These are phyloP conservation scores for Dipodascus albidus DNA, from an alignment of 805 yeast genomes.

Conservation along the genomic window DNA sequence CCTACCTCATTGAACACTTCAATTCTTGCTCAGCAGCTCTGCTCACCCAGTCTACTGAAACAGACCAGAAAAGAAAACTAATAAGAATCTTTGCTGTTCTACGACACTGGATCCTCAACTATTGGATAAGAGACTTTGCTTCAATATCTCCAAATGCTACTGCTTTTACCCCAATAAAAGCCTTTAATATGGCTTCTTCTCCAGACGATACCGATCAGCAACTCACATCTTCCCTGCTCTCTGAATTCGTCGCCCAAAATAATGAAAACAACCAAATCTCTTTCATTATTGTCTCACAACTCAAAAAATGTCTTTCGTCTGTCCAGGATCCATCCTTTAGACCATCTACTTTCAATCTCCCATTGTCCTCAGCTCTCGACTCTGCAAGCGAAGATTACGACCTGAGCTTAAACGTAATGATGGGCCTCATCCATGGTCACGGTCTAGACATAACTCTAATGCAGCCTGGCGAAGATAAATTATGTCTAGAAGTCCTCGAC, in stretches of 20 bases:
- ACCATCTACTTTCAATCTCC: background rate
- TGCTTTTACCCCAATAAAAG: background rate
- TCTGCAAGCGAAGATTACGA: background rate
- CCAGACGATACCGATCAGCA: background rate
- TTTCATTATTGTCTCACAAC: background rate
- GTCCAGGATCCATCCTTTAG: background rate
- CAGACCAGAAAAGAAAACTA: background rate
- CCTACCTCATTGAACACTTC: background rate
- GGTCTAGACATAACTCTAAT: background rate
- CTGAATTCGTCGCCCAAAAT: background rate
- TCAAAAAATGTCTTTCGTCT: background rate
- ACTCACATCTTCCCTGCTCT: background rate
- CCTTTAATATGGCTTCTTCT: background rate
- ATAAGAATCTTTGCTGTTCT: background rate
- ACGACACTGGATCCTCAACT: background rate
- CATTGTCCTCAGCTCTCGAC: background rate
- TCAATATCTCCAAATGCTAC: background rate
- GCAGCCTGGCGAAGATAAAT: background rate
- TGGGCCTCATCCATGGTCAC: background rate
- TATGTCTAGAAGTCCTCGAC: background rate
- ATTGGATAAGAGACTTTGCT: background rate
- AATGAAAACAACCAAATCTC: too few relatives aligned
- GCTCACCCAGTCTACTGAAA: too few relatives aligned
- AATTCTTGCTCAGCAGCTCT: background rate
- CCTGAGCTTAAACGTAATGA: background rate